These are phyloP conservation scores for Kwoniella dendrophila DNA, from an alignment of 768 basidiomycete genomes.

Conservation along the genomic window DNA sequence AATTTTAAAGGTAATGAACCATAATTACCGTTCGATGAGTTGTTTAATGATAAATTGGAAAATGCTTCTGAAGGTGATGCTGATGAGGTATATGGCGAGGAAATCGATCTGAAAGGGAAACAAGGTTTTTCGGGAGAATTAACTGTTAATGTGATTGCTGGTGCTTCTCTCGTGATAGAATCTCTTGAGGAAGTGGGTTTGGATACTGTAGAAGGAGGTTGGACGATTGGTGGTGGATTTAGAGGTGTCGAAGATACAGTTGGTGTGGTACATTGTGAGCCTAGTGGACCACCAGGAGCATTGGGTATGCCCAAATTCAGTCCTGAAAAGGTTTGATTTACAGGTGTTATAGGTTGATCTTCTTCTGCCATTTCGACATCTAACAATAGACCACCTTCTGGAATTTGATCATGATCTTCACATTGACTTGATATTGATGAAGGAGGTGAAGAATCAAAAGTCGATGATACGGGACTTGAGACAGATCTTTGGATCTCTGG, in stretches of 20 bases:
- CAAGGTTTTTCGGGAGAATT: conserved; percentile 20
- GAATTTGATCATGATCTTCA: conserved; percentile 8
- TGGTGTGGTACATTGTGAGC: conserved; percentile 20
- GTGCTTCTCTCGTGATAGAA: conserved; percentile 5
- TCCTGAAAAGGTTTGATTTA: conserved; percentile 38
- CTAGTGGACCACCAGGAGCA: conserved; percentile 7
- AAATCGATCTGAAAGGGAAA: background rate
- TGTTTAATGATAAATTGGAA: conserved; percentile 19
- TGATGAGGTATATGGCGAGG: background rate
- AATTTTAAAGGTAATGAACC: conserved; percentile 16
- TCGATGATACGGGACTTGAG: conserved; percentile 25
- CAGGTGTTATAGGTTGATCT: conserved; percentile 31
- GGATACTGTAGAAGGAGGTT: conserved; percentile 11
- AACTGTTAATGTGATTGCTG: conserved; percentile 26
- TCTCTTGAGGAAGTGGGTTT: too few relatives aligned
- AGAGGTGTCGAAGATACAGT: conserved; percentile 14
- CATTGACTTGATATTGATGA: conserved; percentile 24
- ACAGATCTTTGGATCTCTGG: conserved; percentile 31
- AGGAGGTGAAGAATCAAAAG: conserved; percentile 18
- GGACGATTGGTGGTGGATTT: conserved; percentile 17
- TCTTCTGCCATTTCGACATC: conserved; percentile 9
- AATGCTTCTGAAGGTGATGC: conserved; percentile 26
- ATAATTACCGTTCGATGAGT: too few relatives aligned
- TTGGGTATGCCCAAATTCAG: too few relatives aligned
- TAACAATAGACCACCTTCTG: background rate